A percentile compares a stretch with the other conserved stretches of the same genome.
Conservation (phyloP, 345 rosid species). For the Populus deltoides region DNA sequence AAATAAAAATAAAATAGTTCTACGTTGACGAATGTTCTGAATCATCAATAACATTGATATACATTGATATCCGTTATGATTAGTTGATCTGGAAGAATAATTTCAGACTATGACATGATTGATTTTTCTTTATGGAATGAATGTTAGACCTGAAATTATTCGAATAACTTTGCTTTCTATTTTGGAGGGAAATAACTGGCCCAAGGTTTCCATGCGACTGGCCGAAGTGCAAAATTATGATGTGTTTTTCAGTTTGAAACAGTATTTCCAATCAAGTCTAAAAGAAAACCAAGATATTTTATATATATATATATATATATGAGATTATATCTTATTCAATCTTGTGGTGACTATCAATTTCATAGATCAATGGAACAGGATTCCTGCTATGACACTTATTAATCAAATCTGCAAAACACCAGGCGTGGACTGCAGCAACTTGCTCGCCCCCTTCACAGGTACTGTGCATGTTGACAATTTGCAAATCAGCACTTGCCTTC, state of each 20-base stretch:
- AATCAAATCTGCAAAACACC: slow-evolving; percentile 31
- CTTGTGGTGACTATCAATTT: too few species aligned
- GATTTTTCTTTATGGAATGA: background rate
- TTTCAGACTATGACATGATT: background rate
- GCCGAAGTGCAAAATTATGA: slow-evolving; percentile 8
- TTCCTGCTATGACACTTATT: slow-evolving; percentile 22
- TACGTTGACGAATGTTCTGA: too few species aligned
- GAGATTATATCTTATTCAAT: too few species aligned
- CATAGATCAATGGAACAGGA: slow-evolving; percentile 25
- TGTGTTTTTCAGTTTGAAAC: too few species aligned
- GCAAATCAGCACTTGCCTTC: background rate
- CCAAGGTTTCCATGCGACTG: background rate
- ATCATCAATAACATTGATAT: too few species aligned
- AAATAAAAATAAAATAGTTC: too few species aligned
- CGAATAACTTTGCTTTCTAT: background rate
- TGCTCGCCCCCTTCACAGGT: slow-evolving; percentile 48
- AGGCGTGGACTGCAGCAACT: slow-evolving; percentile 41
- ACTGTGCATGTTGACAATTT: background rate
- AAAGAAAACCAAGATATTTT: too few species aligned
- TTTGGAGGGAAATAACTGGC: background rate
- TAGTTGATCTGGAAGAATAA: background rate
- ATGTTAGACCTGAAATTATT: background rate
- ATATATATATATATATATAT: too few species aligned
- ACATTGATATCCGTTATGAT: too few species aligned
- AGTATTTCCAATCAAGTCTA: too few species aligned